These are phyloP conservation scores for Paramecium pentaurelia DNA, from an alignment of 73 alveolate species.

Conservation along the genomic window DNA sequence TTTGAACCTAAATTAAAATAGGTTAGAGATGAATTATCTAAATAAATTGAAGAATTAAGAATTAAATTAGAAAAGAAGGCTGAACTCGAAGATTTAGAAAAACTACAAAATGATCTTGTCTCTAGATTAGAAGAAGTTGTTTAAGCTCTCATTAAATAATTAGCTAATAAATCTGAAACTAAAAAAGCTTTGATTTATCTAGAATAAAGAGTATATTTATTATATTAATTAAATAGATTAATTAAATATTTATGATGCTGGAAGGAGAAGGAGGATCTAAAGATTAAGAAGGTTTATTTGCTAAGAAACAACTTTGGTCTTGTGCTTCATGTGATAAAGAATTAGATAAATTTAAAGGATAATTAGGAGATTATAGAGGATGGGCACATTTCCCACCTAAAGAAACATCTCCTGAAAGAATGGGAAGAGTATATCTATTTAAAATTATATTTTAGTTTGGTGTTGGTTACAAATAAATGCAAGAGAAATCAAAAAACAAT, in stretches of 20 bases:
- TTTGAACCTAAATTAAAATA: conserved; percentile 32
- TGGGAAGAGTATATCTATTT: conserved; percentile 51
- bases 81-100: conserved; percentile 48
- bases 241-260: background rate
- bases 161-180: conserved; percentile 58
- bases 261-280: conserved; percentile 40
- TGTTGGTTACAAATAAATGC: conserved; percentile 5
- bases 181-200: conserved; percentile 46
- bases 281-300: conserved; percentile 40
- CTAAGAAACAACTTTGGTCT: conserved; percentile 54
- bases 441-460: conserved; percentile 5
- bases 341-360: conserved; percentile 48
- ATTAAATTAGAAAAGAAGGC: conserved; percentile 48
- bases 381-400: conserved; percentile 65
- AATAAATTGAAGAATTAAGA: conserved; percentile 33
- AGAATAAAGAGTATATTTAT: conserved; percentile 46
- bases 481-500: background rate
- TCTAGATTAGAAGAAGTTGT: conserved; percentile 60
- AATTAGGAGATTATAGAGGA: conserved; percentile 48
- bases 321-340: conserved; percentile 62
- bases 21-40: conserved; percentile 13
- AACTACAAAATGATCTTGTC: background rate
- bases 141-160: conserved; percentile 24
- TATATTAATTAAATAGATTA: background rate
- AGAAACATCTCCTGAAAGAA: conserved; percentile 61